A percentile compares a stretch with the other conserved stretches of the same genome.
These are phyloP conservation scores for Eucalyptus curtisii DNA, from an alignment of 345 rosid genomes.

Conservation along the genomic window DNA sequence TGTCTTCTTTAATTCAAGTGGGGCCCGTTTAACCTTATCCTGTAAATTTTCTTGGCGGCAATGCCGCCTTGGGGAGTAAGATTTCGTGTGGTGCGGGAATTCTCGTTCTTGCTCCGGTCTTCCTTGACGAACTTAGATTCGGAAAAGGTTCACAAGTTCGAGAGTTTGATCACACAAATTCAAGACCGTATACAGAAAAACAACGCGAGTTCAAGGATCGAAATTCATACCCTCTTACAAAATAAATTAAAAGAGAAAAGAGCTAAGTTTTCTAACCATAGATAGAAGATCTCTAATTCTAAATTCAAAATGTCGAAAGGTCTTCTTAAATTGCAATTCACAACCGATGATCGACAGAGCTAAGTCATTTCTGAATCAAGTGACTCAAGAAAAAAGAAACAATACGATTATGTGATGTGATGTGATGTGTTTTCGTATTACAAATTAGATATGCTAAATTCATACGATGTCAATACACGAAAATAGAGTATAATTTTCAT, in stretches of 20 bases:
- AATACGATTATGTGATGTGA: background rate
- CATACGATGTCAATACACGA: fast-evolving
- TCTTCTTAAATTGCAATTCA: background rate
- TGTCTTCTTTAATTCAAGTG: background rate
- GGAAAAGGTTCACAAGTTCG: background rate
- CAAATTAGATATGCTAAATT: fast-evolving
- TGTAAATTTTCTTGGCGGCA: background rate
- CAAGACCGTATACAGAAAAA: background rate
- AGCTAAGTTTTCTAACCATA: fast-evolving
- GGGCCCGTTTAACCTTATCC: background rate
- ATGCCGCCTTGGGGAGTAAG: background rate
- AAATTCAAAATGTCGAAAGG: fast-evolving
- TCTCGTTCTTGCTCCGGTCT: background rate
- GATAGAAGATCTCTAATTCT: background rate
- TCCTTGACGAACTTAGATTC: background rate
- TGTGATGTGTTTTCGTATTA: background rate
- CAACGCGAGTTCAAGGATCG: background rate
- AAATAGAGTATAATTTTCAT: background rate
- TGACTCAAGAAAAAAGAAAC: background rate
- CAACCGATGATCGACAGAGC: fast-evolving
- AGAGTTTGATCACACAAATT: background rate
- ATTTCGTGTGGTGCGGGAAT: background rate
- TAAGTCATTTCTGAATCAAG: background rate
- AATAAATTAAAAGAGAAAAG: background rate
- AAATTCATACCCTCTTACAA: background rate